These are phyloP conservation scores for Aspergillus sp. DNA, from an alignment of 2,329 filamentous ascomycete species.

Conservation along the genomic window DNA sequence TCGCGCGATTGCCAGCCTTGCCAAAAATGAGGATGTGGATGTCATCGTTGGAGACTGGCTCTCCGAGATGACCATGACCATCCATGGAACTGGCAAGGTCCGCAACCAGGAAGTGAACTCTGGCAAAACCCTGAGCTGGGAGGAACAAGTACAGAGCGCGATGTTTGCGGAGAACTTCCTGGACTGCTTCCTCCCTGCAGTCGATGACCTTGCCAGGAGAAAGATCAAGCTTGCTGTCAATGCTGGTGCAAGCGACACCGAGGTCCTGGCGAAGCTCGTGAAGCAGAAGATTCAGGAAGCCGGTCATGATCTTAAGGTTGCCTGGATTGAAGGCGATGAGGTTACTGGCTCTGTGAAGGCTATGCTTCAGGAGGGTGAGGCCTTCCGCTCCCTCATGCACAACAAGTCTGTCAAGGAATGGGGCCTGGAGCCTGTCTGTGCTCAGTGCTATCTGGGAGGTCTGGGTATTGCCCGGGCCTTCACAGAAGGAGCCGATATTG, in stretches of 20 bases:
- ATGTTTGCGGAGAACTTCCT: neutral
- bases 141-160: neutral
- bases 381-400: neutral
- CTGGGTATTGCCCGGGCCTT: constrained; percentile 28
- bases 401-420: neutral
- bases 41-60: constrained; percentile 36
- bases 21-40: neutral
- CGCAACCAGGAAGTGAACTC: neutral
- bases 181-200: neutral
- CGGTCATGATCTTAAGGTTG: neutral
- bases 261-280: neutral
- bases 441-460: constrained; percentile 7
- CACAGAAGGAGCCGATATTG: constrained; percentile 26
- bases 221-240: neutral
- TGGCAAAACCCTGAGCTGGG: neutral
- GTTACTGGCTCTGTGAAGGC: neutral
- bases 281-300: neutral
- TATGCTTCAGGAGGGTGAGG: neutral
- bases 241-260: neutral
- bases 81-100: constrained; percentile 5
- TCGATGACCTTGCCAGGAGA: neutral
- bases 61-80: constrained; percentile 24
- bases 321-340: neutral
- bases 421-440: neutral
- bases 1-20: neutral